These are phyloP conservation scores for Colletotrichum salicis DNA, from an alignment of 2,329 filamentous ascomycete species.

Conservation along the genomic window DNA sequence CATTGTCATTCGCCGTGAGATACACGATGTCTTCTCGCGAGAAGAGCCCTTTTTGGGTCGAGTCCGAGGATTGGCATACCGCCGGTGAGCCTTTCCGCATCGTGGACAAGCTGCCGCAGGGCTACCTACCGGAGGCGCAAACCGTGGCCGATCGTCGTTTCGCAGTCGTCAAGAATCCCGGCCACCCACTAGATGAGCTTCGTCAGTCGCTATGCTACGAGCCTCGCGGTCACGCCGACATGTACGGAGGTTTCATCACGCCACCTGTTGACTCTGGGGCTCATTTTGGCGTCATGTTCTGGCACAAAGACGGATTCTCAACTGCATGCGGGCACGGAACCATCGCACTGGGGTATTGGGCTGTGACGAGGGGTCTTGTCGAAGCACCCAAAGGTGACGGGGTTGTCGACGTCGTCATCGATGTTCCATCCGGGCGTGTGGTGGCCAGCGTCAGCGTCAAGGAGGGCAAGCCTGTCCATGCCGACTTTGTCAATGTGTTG, in stretches of 20 bases:
- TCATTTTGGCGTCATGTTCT: slow-evolving; percentile 41
- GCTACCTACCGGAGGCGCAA: not conserved
- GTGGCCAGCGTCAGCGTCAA: not conserved
- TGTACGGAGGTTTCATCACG: slow-evolving; percentile 42
- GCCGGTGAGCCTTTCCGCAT: slow-evolving; percentile 43
- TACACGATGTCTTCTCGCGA: not conserved
- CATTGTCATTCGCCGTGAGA: slow-evolving; percentile 8
- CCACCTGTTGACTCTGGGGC: slow-evolving; percentile 38
- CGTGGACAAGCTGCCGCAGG: slow-evolving; percentile 29
- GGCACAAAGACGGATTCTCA: slow-evolving; percentile 44
- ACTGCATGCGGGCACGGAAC: slow-evolving; percentile 43
- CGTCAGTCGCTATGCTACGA: slow-evolving; percentile 33
- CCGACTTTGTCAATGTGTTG: slow-evolving; percentile 26
- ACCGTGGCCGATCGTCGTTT: slow-evolving; percentile 16
- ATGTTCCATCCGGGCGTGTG: slow-evolving; percentile 26
- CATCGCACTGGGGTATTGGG: slow-evolving; percentile 43
- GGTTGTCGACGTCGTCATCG: slow-evolving; percentile 23
- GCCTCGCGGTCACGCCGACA: slow-evolving; percentile 38
- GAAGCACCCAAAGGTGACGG: not conserved
- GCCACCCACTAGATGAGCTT: slow-evolving; percentile 13
- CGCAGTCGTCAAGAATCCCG: not conserved
- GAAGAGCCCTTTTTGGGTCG: slow-evolving; percentile 37
- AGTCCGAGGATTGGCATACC: slow-evolving; percentile 42
- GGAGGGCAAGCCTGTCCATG: slow-evolving; percentile 5
- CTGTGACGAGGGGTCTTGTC: slow-evolving; percentile 28